Conservation (phyloP, 768 basidiomycete species). For the Lentinula guzmanii region DNA sequence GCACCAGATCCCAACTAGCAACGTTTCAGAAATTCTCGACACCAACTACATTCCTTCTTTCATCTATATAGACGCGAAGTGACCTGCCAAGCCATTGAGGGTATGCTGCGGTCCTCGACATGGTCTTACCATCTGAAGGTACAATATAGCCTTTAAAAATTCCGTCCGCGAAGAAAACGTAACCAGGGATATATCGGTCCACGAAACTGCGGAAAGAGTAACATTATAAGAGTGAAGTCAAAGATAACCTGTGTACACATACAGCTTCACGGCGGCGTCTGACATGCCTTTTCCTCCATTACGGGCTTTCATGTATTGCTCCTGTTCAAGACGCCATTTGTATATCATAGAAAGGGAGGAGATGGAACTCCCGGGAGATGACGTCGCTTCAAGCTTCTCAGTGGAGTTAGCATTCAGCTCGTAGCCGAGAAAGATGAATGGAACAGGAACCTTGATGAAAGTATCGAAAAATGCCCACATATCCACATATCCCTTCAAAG, state of each 20-base stretch:
- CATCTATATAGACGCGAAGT: constrained; percentile 49
- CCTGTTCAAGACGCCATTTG: constrained; percentile 86
- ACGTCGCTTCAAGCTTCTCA: constrained; percentile 23
- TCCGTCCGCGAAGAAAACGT: constrained; percentile 77
- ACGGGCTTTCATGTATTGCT: constrained; percentile 77
- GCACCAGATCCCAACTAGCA: not conserved
- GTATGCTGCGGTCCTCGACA: constrained; percentile 6
- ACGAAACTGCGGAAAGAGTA: constrained; percentile 53
- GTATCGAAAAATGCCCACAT: constrained; percentile 71
- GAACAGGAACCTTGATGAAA: constrained; percentile 63
- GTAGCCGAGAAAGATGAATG: not conserved
- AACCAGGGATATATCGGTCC: constrained; percentile 91
- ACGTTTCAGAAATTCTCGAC: constrained; percentile 33
- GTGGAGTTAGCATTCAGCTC: not conserved
- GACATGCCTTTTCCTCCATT: constrained; percentile 90
- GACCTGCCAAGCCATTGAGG: constrained; percentile 41
- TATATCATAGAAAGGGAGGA: constrained; percentile 58
- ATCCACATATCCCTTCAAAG: constrained; percentile 49
- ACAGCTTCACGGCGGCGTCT: constrained; percentile 67
- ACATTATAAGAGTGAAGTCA: not conserved
- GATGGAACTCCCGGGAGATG: constrained; percentile 15
- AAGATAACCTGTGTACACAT: constrained; percentile 6
- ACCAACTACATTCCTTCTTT: constrained; percentile 40
- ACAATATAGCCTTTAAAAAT: constrained; percentile 22
- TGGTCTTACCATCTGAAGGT: not conserved